phyloP scores from a whole-genome alignment of 225 moss, liverwort and hornwort genomes.

The Climacium dendroides region DNA sequence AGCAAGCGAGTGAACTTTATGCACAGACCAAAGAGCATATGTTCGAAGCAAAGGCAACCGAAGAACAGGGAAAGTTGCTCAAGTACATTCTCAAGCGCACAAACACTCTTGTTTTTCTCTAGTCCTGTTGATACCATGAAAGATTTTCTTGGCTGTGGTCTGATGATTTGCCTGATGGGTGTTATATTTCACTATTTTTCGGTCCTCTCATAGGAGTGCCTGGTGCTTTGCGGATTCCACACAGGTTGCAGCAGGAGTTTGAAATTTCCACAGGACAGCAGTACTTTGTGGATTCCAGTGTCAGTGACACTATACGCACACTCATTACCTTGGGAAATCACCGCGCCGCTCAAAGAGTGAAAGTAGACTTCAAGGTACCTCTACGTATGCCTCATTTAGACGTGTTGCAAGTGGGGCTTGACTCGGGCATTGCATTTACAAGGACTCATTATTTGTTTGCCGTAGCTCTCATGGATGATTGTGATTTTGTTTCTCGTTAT shows the following conservation, averaged over 20 bases:
- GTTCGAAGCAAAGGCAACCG: constrained; percentile 72
- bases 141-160: not conserved
- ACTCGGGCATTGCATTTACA: not conserved
- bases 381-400: not conserved
- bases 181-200: not conserved
- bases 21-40: constrained; percentile 78
- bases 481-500: not conserved
- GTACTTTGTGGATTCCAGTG: constrained; percentile 94
- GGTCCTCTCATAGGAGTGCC: not conserved
- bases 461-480: not conserved
- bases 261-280: constrained; percentile 88
- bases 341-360: constrained; percentile 79
- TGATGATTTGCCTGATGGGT: not conserved
- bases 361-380: constrained; percentile 84
- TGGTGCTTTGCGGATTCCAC: not conserved
- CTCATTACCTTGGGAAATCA: constrained; percentile 85
- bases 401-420: not conserved
- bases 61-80: constrained; percentile 83
- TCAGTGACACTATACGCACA: constrained; percentile 93
- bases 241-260: constrained; percentile 85
- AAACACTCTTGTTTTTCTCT: not conserved
- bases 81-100: constrained; percentile 28
- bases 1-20: constrained; percentile 81
- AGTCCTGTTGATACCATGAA: not conserved
- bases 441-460: not conserved